Evolutionary conservation across 306 rosid genomes (phyloP).

Genomic region (Quercus ilex): DNA sequence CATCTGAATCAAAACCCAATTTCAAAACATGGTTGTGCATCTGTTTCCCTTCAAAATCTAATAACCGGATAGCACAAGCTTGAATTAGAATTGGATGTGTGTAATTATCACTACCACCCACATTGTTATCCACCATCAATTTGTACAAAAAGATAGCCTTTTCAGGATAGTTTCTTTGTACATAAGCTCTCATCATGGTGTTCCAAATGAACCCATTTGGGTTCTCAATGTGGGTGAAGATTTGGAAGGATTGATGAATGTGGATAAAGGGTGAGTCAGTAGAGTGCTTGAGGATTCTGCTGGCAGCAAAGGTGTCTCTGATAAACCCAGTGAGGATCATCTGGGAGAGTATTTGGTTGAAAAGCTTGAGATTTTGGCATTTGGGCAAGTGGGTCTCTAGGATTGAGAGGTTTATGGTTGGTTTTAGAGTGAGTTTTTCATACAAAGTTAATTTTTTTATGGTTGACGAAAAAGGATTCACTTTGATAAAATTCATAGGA

Average conservation of each 20-base stretch:
- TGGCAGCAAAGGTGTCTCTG: conserved; percentile 63
- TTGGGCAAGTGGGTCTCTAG: conserved; percentile 38
- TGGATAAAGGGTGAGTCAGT: conserved; percentile 37
- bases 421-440: conserved; percentile 23
- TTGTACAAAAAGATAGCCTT: conserved; percentile 36
- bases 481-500: conserved; percentile 19
- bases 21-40: conserved; percentile 53
- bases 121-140: conserved; percentile 25
- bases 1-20: conserved; percentile 52
- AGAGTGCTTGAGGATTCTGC: conserved; percentile 56
- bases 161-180: conserved; percentile 45
- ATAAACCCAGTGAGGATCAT: conserved; percentile 61
- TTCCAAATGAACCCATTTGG: conserved; percentile 74
- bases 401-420: conserved; percentile 44
- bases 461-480: conserved; percentile 21
- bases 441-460: conserved; percentile 14
- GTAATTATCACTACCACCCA: conserved; percentile 40
- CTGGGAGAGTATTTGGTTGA: conserved; percentile 58
- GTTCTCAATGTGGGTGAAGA: conserved; percentile 52
- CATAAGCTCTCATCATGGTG: conserved; percentile 63
- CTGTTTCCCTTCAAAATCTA: conserved; percentile 54
- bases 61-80: conserved; percentile 47
- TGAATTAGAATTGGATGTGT: conserved; percentile 67
- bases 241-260: conserved; percentile 34
- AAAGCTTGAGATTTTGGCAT: conserved; percentile 44